Evolutionary conservation across 140 eudicot genomes (phyloP).

Genomic region (Senecio squalidus): DNA sequence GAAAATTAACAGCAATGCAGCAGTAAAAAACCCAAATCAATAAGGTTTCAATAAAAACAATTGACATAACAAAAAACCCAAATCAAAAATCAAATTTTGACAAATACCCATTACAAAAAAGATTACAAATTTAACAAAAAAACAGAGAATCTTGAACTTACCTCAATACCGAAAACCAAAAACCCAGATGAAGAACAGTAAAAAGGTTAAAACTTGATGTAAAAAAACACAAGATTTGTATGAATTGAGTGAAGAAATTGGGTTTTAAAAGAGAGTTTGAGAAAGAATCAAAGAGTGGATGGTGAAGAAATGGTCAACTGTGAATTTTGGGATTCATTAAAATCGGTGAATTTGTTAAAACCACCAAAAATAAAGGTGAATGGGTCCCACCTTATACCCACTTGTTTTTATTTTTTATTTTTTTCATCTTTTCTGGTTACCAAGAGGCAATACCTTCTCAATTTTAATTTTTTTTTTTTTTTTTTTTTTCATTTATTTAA

Average conservation of each 20-base stretch:
- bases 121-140: neutral
- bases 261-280: conserved; percentile 23
- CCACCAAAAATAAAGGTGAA: conserved; percentile 20
- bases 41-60: conserved; percentile 1
- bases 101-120: conserved; percentile 5
- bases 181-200: conserved; percentile 1
- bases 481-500: no score
- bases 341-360: conserved; percentile 44
- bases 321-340: conserved; percentile 26
- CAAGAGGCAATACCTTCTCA: conserved; percentile 38
- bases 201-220: neutral
- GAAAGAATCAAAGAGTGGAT: conserved; percentile 20
- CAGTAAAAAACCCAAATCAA: conserved; percentile 3
- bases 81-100: neutral
- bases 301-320: conserved; percentile 22
- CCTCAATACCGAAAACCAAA: conserved; percentile 9
- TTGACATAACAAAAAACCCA: neutral
- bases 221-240: neutral
- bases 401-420: conserved; percentile 2
- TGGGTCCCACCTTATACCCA: conserved; percentile 18
- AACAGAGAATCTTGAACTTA: conserved; percentile 17
- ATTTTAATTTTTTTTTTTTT: neutral
- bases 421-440: conserved; percentile 25
- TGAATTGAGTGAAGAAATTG: conserved; percentile 1
- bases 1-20: conserved; percentile 1